Base-by-base conservation (phyloP, 192 early-diverging fungal species). In the Backusella tuberculispora region DNA sequence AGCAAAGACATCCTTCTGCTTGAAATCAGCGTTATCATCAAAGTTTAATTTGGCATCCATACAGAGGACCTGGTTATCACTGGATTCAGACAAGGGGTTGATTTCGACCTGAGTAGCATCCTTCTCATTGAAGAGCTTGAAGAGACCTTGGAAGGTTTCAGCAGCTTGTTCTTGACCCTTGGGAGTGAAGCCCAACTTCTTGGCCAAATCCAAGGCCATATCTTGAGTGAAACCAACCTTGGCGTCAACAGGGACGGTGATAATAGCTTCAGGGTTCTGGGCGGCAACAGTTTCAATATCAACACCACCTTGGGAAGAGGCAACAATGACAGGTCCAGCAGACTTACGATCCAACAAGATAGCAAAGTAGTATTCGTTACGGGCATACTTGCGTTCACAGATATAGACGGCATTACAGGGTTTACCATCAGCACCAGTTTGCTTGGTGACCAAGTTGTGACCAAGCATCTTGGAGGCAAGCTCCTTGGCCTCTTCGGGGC, bases 41-140 rank as follows among this genome's bases (percentile, higher is more conserved):
- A 98, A 98, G 78, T 95, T 95, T 84, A 98, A 91, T 63, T 99
- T 99, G 87, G 98, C 98, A 84, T 99, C 98, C 96, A 99, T 98
- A 88, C 95, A 76, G 69, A 83, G 75, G 45, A 79, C 71, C 84
- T 96, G 92, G 80, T 96, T 89, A 67, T 90, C 91, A 37, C 88
- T 85, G 19, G 95, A 90, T 84, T 99, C 96, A 43, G 96, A 94
- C 78, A 99, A 90, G 38, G 97, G 98, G 90, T 99, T 99, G 84
- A 99, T 99, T 87, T 98, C 98, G 72, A 99, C 94, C 91, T 97
- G 94, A 66, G 96, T 97, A 73, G 96, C 93, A 77, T 99, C 97
- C 88, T 96, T 98, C 79, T 96, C 94, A 79, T 94, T 88, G 78
- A 99, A 99, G 85, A 98, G 87, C 80, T 96, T 95, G 92, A 97